phyloP scores from a whole-genome alignment of 208 protist genomes.

The Crithidia brevicula region DNA sequence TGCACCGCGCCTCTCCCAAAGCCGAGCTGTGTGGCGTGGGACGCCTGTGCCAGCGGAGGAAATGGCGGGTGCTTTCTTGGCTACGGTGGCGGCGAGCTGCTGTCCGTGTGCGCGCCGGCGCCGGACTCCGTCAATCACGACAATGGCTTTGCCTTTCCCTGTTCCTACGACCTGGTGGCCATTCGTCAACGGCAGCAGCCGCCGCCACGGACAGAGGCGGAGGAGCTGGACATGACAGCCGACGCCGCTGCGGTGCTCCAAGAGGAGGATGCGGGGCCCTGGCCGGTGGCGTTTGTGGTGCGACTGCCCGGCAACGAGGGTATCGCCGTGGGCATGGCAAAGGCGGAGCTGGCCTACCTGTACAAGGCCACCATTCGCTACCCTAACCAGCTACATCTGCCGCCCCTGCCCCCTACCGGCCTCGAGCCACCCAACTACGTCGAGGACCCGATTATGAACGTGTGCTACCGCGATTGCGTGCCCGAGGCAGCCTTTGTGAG shows the following conservation, averaged over 20 bases:
- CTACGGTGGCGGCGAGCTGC: slow-evolving; percentile 66
- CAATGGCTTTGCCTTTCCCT: slow-evolving; percentile 73
- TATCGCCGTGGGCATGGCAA: slow-evolving; percentile 61
- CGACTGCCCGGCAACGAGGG: slow-evolving; percentile 38
- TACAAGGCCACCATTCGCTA: slow-evolving; percentile 76
- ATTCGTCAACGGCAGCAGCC: slow-evolving; percentile 75
- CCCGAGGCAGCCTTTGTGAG: slow-evolving; percentile 47
- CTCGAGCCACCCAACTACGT: slow-evolving; percentile 86
- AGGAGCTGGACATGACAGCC: slow-evolving; percentile 66
- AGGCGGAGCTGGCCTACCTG: slow-evolving; percentile 74
- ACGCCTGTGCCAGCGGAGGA: slow-evolving; percentile 20
- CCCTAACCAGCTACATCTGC: slow-evolving; percentile 49
- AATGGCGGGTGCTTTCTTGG: slow-evolving; percentile 70
- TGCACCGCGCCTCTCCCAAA: slow-evolving; percentile 59
- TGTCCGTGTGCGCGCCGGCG: slow-evolving; percentile 61
- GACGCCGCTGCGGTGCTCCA: slow-evolving; percentile 49
- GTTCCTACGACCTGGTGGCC: slow-evolving; percentile 66
- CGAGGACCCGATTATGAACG: slow-evolving; percentile 87
- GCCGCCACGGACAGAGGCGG: slow-evolving; percentile 57
- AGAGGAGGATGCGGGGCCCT: slow-evolving; percentile 84
- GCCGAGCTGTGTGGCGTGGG: slow-evolving; percentile 74
- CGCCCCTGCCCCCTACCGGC: slow-evolving; percentile 85
- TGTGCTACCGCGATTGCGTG: slow-evolving; percentile 75
- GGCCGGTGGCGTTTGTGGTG: slow-evolving; percentile 61
- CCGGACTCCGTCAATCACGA: slow-evolving; percentile 55